Percentiles rank a stretch among this genome's conserved stretches.
These are phyloP conservation scores for Pseudonitzschia multistriata DNA, from an alignment of 108 stramenopile genomes.

Conservation along the genomic window DNA sequence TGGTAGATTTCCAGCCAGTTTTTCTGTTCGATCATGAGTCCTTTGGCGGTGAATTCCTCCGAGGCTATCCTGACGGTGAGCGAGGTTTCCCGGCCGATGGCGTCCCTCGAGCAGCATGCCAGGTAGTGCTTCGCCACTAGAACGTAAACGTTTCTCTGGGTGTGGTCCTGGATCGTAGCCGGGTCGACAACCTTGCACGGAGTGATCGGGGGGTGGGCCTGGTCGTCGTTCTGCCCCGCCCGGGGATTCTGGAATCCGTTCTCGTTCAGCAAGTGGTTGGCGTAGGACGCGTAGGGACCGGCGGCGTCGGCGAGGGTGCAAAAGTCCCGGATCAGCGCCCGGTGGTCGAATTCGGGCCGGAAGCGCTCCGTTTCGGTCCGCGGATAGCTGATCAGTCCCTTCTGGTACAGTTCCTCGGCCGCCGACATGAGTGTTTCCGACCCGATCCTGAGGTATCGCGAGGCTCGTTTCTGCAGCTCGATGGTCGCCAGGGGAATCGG, in stretches of 20 bases:
- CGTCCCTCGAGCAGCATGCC: slow-evolving; percentile 97
- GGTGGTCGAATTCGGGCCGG: slow-evolving; percentile 86
- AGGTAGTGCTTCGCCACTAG: slow-evolving; percentile 95
- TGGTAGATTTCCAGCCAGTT: slow-evolving; percentile 92
- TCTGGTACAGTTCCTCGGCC: slow-evolving; percentile 93
- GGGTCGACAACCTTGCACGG: slow-evolving; percentile 93
- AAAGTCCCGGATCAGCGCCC: slow-evolving; percentile 72
- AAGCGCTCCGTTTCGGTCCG: slow-evolving; percentile 97
- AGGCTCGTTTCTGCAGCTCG: slow-evolving; percentile 95
- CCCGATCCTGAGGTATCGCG: slow-evolving; percentile 83
- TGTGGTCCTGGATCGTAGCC: slow-evolving; percentile 59
- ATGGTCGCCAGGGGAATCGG: slow-evolving; percentile 96
- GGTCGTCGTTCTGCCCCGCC: slow-evolving; percentile 87
- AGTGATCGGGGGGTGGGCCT: slow-evolving; percentile 99
- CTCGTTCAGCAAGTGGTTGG: slow-evolving; percentile 53
- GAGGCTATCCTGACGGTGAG: slow-evolving; percentile 78
- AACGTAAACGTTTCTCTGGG: slow-evolving; percentile 81
- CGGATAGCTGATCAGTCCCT: slow-evolving; percentile 94
- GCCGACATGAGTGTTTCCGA: slow-evolving; percentile 91
- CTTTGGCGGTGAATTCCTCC: slow-evolving; percentile 88
- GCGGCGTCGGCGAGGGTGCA: slow-evolving; percentile 25
- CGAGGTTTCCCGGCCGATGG: slow-evolving; percentile 83
- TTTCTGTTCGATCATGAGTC: slow-evolving; percentile 81
- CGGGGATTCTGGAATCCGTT: slow-evolving; percentile 79
- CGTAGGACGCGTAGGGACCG: slow-evolving; percentile 47